Conservation (phyloP, 1,139 yeast genomes). For the Yamadazyma diddensiae region DNA sequence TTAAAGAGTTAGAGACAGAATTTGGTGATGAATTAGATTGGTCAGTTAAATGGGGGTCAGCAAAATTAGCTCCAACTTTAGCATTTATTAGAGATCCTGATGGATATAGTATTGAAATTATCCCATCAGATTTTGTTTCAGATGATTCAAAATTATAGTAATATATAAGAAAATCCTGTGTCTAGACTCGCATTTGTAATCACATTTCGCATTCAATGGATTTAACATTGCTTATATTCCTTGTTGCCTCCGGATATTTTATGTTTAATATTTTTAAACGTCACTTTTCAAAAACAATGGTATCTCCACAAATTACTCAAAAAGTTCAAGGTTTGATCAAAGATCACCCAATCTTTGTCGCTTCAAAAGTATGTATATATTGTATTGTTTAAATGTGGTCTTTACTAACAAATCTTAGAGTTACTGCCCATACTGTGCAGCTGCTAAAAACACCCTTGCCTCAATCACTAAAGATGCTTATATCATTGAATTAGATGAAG, state of each 20-base stretch:
- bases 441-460: slow-evolving; percentile 57
- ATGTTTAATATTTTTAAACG: slow-evolving; percentile 10
- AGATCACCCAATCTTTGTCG: slow-evolving; percentile 72
- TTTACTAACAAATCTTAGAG: slow-evolving; percentile 15
- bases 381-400: too few relatives aligned
- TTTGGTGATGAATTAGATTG: slow-evolving; percentile 33
- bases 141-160: slow-evolving; percentile 5
- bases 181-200: too few relatives aligned
- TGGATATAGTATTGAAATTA: slow-evolving; percentile 78
- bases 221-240: neutral
- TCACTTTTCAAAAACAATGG: slow-evolving; percentile 19
- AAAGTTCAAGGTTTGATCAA: slow-evolving; percentile 66
- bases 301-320: slow-evolving; percentile 49
- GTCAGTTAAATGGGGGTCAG: slow-evolving; percentile 53
- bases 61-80: slow-evolving; percentile 37
- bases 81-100: slow-evolving; percentile 91
- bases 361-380: slow-evolving; percentile 66
- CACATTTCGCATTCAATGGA: too few relatives aligned
- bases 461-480: slow-evolving; percentile 53
- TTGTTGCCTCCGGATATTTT: slow-evolving; percentile 4
- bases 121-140: slow-evolving; percentile 18
- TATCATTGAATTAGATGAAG: slow-evolving; percentile 62
- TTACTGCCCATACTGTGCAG: slow-evolving; percentile 70
- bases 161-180: too few relatives aligned
- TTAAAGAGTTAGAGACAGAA: slow-evolving; percentile 47